Evolutionary conservation across 75 land plant species (phyloP), one percentile per base, ranked within the genome.

Genomic region (Pseudotsuga menziesii): DNA sequence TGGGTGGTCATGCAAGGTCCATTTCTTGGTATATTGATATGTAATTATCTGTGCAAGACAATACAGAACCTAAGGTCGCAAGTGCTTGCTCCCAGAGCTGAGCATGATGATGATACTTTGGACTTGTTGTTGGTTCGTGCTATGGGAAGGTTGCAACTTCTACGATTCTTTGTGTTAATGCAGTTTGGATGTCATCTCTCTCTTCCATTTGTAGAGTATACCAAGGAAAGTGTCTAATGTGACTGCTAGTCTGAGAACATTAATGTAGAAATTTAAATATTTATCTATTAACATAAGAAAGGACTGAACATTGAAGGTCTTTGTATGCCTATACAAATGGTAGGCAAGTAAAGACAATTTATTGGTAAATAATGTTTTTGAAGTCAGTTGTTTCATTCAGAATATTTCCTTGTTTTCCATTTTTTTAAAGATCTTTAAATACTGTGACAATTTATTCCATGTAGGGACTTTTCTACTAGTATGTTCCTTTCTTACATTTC

Each of bases 21-120:
- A 1, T 93, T 88, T 80, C 86, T 95, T 71, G 98, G 92, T 27
- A 74, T 93, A 11, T 75, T 95, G 78, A 79, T 93, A n/a, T 95
- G 98, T 81, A 95, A 95, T 76, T 96, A 95, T 81, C 83, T 89
- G 29, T 91, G 93, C 82, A 93, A 85, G 85, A 95, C 98, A 6
- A 96, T 95, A 29, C 98, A 95, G 66, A 85, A 88, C 79, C 27
- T 92, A 77, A 84, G 84, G 58, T 88, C 94, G 25, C 98, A 95
- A 75, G 87, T 91, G 57, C 88, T 95, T 74, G 98, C 96, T 14
- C 98, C 98, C 36, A 84, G 79, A 69, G 93, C 98, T 22, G 93
- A 88, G 83, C 89, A 91, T 82, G 98, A 95, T 85, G 96, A 95
- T 72, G 80, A 84, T 54, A 78, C 73, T 35, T 80, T 95, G 67